Evolutionary conservation across 257 asterid genomes (phyloP).

Genomic region (Nicotiana tomentosiformis): DNA sequence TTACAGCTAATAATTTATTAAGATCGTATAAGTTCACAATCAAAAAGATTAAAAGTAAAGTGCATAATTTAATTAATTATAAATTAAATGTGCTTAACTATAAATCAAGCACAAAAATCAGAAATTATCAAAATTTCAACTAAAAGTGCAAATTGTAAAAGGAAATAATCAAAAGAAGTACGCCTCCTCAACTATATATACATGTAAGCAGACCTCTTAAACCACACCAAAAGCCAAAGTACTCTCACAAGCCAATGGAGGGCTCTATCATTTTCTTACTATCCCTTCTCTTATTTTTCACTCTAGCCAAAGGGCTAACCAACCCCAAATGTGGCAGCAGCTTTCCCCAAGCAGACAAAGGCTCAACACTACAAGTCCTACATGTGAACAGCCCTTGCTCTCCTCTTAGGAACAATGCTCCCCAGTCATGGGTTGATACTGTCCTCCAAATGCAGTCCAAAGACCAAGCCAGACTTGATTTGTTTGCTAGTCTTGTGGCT

Average conservation of each 20-base stretch:
- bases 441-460: constrained; percentile 65
- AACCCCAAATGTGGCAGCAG: constrained; percentile 25
- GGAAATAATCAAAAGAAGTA: not conserved
- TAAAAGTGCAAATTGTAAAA: not conserved
- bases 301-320: constrained; percentile 22
- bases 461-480: constrained; percentile 53
- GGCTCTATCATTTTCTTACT: constrained; percentile 17
- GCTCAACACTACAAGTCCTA: constrained; percentile 52
- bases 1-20: not conserved
- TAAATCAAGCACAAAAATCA: not conserved
- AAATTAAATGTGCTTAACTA: not conserved
- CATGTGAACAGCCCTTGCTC: constrained; percentile 66
- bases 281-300: constrained; percentile 18
- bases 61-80: not conserved
- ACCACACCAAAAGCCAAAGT: constrained; percentile 11
- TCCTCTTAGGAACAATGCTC: constrained; percentile 33
- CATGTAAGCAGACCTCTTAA: not conserved
- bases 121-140: not conserved
- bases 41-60: not conserved
- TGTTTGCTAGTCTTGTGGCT: constrained; percentile 57
- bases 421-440: constrained; percentile 52
- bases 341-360: constrained; percentile 19
- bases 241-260: not conserved
- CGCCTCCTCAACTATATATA: not conserved
- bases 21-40: not conserved